Evolutionary conservation across 1,284 basidiomycete genomes (phyloP), one percentile per base, ranked within the genome.

Genomic region (Pseudozyma hubeiensis): DNA sequence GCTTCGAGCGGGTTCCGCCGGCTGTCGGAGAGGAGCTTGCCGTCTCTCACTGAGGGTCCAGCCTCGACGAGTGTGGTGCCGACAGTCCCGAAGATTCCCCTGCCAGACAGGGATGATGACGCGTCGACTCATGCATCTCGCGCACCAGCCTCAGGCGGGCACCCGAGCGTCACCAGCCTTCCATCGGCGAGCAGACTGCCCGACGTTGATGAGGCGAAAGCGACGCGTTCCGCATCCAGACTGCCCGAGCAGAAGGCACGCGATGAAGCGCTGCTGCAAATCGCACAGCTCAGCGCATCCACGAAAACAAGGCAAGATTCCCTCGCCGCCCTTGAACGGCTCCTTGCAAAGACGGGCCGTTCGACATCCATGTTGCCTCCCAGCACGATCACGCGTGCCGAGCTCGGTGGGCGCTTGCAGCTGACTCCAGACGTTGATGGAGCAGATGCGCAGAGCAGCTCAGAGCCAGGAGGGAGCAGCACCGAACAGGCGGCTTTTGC

Each of bases 241-340:
- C 45, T 55, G 8, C 65, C 66, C 3, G 75, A 77, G 50, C 58
- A 77, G 34, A 48, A 43, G 17, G 75, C 75, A 13, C 58, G 58
- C 4, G 55, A 69, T 4, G 70, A 74, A 35, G 75, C 70, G 6
- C 64, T 77, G n/a, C 47, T 63, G 0, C 75, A 77, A 63, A 77
- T 74, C 19, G 75, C 75, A 17, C 64, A 67, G 56, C 62, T 77
- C 11, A 58, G 54, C 11, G 53, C 64, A 4, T 49, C 63, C 9
- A 39, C 57, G 4, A 43, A 55, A 35, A 29, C 69, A 7, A 53
- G 56, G 19, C 70, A 69, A 34, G 70, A 77, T 41, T 77, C 70
- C 9, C 49, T 77, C 6, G 75, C 75, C 3, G 71, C 75, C 8
- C 41, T 77, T 14, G 75, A 77, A 37, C 46, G 75, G n/a, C 59